Evolutionary conservation across 1,139 yeast species (phyloP), one percentile per base, ranked within the genome.

Genomic region (Saccharomyces hybrid): DNA sequence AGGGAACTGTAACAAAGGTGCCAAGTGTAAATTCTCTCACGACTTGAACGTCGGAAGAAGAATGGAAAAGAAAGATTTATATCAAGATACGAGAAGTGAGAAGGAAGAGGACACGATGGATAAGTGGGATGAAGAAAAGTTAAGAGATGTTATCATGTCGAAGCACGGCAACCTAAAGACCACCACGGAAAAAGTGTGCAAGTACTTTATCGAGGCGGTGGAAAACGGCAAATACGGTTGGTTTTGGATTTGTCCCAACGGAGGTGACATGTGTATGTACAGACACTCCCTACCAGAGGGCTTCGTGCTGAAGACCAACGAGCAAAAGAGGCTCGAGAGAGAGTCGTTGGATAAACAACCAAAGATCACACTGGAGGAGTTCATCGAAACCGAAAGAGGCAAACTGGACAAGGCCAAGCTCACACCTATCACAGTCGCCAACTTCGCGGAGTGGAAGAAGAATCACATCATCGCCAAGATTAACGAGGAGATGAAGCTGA

Each of bases 181-280:
- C 12, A 90, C 98, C 28, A 95, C 99, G 2, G 98, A 93, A 60
- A 95, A 81, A 61, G 90, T 95, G 50, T 95, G 99, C 80, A 93
- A 91, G 72, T 83, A 73, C 72, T 95, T 95, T 74, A 88, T 93
- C 64, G 97, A 90, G 58, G 99, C 99, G 0, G 98, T 95, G 58
- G 99, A 95, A 69, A 90, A 90, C 68, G 95, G 95, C 56, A 91
- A 93, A 71, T 93, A 95, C 70, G 99, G 99, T 65, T 93, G 99
- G 99, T 91, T 93, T 73, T 93, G 99, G 99, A 80, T 81, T 32
- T 93, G 99, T 76, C 99, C 99, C 41, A 88, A 88, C 64, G 93
- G 93, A 47, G 97, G 97, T 60, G 84, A 86, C 62, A 86, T 82
- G 55, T 95, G 99, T 81, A 93, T 86, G 77, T 95, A 95, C 76